Evolutionary conservation across 2,329 filamentous ascomycete genomes (phyloP).

Genomic region (Chalaropsis ovoidea): DNA sequence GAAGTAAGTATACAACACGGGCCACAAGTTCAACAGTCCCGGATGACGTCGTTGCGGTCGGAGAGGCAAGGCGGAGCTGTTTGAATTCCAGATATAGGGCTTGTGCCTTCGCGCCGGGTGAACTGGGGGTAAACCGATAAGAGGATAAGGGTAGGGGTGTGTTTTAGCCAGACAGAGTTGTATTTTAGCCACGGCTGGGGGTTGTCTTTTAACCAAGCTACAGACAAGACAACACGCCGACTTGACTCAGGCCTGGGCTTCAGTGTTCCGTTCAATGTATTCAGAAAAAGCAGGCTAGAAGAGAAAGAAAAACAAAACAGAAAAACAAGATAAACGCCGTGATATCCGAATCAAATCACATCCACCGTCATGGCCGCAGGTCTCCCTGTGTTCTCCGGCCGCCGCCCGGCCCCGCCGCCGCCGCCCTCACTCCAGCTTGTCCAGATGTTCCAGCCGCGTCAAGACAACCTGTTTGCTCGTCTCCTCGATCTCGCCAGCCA

Average conservation of each 20-base stretch:
- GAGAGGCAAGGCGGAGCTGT: background rate
- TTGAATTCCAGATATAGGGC: background rate
- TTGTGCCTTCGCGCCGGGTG: constrained; percentile 21
- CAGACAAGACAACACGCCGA: background rate
- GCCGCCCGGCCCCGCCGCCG: background rate
- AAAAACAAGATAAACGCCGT: constrained; percentile 15
- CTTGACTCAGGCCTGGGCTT: background rate
- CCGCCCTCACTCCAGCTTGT: constrained; percentile 69
- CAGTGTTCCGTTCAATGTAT: background rate
- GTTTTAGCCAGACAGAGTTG: background rate
- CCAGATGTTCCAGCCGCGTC: constrained; percentile 85
- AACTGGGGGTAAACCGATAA: constrained; percentile 17
- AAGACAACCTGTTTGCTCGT: constrained; percentile 97
- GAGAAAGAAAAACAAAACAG: background rate
- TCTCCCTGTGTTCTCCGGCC: background rate
- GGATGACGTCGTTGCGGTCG: background rate
- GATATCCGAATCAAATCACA: constrained; percentile 11
- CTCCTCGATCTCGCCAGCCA: constrained; percentile 96
- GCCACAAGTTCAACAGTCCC: background rate
- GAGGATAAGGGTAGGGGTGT: constrained; percentile 1
- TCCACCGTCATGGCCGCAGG: background rate
- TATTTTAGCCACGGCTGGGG: too few relatives aligned
- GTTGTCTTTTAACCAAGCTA: too few relatives aligned
- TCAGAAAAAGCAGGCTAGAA: background rate
- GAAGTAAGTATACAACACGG: background rate